Evolutionary conservation across 768 basidiomycete species (phyloP).

Genomic region (Collybiopsis confluens): DNA sequence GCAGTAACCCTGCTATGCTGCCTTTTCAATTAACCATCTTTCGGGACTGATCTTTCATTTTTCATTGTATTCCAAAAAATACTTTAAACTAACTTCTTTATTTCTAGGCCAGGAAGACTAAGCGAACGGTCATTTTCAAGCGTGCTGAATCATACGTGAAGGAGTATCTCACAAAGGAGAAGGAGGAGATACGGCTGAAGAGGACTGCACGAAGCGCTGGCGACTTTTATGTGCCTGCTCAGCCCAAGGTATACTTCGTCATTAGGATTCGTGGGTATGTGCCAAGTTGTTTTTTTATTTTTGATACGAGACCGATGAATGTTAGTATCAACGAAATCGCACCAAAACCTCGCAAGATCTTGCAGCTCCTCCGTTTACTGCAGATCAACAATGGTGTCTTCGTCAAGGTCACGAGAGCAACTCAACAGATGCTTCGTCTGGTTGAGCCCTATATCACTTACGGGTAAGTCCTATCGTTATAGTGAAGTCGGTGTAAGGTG

Average conservation of each 20-base stretch:
- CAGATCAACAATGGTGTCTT: slow-evolving; percentile 99
- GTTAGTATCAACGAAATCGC: slow-evolving; percentile 98
- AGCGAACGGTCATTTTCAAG: slow-evolving; percentile 98
- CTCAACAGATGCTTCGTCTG: slow-evolving; percentile 96
- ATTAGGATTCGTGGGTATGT: slow-evolving; percentile 94
- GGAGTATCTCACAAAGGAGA: slow-evolving; percentile 90
- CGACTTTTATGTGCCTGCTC: slow-evolving; percentile 96
- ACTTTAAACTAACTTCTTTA: slow-evolving; percentile 8
- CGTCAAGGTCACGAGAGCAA: slow-evolving; percentile 94
- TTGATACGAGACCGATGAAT: not conserved
- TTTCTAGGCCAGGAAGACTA: slow-evolving; percentile 75
- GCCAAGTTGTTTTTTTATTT: too few species aligned
- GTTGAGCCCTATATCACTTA: slow-evolving; percentile 98
- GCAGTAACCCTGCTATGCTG: slow-evolving; percentile 63
- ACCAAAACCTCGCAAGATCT: slow-evolving; percentile 98
- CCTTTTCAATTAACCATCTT: slow-evolving; percentile 89
- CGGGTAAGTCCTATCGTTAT: slow-evolving; percentile 50
- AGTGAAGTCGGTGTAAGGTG: not conserved
- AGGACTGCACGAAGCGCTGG: slow-evolving; percentile 87
- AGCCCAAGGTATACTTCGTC: slow-evolving; percentile 97
- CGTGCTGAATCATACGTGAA: slow-evolving; percentile 97
- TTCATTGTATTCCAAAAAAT: slow-evolving; percentile 5
- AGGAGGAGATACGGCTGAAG: slow-evolving; percentile 94
- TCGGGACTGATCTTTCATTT: slow-evolving; percentile 66
- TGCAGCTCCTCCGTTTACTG: slow-evolving; percentile 96